A percentile compares a stretch with the other conserved stretches of the same genome.
phyloP scores from a whole-genome alignment of 2,329 filamentous ascomycete genomes.

The Tolypocladium cylindrosporum region DNA sequence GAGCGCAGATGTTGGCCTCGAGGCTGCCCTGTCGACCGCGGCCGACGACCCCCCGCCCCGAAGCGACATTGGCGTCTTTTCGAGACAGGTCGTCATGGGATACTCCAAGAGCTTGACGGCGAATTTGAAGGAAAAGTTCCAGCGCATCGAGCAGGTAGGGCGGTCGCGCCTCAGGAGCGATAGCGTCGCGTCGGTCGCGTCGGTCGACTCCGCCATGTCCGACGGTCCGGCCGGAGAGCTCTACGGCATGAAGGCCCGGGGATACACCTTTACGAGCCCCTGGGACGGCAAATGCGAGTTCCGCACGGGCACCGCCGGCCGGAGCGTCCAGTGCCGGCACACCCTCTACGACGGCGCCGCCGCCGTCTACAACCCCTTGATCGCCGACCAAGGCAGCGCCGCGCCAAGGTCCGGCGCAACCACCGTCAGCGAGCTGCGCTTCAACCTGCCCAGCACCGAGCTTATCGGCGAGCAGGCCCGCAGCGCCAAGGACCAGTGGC shows the following conservation, averaged over 20 bases:
- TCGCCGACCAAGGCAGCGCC: slow-evolving; percentile 21
- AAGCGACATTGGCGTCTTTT: slow-evolving; percentile 28
- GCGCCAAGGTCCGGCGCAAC: slow-evolving; percentile 22
- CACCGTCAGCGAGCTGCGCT: slow-evolving; percentile 72
- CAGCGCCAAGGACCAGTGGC: slow-evolving; percentile 22
- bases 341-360: slow-evolving; percentile 38
- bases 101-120: slow-evolving; percentile 41
- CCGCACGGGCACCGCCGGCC: slow-evolving; percentile 64
- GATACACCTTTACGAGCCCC: slow-evolving; percentile 72
- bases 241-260: slow-evolving; percentile 37
- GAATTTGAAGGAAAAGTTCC: slow-evolving; percentile 35
- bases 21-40: slow-evolving; percentile 7
- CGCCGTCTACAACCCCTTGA: slow-evolving; percentile 33
- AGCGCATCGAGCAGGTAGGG: slow-evolving; percentile 20
- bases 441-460: slow-evolving; percentile 65
- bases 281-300: slow-evolving; percentile 89
- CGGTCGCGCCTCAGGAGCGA: slow-evolving; percentile 13
- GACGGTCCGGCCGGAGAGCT: background rate
- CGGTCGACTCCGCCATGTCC: slow-evolving; percentile 14
- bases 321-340: slow-evolving; percentile 66
- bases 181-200: slow-evolving; percentile 21
- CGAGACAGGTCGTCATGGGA: slow-evolving; percentile 47
- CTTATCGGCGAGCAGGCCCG: slow-evolving; percentile 28
- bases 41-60: slow-evolving; percentile 4
- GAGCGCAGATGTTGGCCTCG: slow-evolving; percentile 18